Percentiles rank a stretch among this genome's conserved stretches.
These are phyloP conservation scores for Blastomyces gilchristii DNA, from an alignment of 2,329 filamentous ascomycete species.

Conservation along the genomic window DNA sequence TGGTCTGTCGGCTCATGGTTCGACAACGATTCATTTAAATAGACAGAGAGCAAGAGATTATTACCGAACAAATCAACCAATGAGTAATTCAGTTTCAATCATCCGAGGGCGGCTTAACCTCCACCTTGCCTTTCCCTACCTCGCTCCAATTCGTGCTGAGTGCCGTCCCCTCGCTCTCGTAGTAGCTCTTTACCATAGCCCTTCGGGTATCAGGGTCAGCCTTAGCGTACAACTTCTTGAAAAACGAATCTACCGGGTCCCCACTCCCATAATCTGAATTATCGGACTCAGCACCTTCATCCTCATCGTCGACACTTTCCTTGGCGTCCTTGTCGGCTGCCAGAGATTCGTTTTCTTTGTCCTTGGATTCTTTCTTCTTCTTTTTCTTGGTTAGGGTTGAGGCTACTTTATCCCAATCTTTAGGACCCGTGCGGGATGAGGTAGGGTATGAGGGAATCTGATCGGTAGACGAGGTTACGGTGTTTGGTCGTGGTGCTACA, in stretches of 20 bases:
- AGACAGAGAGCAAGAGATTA: neutral
- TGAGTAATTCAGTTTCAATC: conserved; percentile 3
- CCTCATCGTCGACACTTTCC: conserved; percentile 31
- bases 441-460: conserved; percentile 64
- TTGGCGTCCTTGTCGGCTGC: conserved; percentile 19
- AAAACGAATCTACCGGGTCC: conserved; percentile 68
- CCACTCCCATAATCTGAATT: conserved; percentile 40
- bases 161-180: conserved; percentile 85
- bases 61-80: neutral
- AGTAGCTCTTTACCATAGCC: conserved; percentile 96
- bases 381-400: conserved; percentile 38
- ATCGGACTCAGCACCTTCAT: conserved; percentile 45
- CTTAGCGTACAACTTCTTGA: conserved; percentile 75
- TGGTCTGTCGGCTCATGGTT: neutral
- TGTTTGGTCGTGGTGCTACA: conserved; percentile 10
- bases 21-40: neutral
- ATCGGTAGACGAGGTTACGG: conserved; percentile 12
- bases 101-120: conserved; percentile 26
- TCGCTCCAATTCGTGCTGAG: conserved; percentile 88
- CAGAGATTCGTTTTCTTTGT: conserved; percentile 18
- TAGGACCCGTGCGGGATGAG: conserved; percentile 70
- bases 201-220: conserved; percentile 70
- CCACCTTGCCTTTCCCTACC: conserved; percentile 61
- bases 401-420: conserved; percentile 82
- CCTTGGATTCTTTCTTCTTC: conserved; percentile 20